These are phyloP conservation scores for Aurinia saxatilis DNA, from an alignment of 345 rosid species.

Conservation along the genomic window DNA sequence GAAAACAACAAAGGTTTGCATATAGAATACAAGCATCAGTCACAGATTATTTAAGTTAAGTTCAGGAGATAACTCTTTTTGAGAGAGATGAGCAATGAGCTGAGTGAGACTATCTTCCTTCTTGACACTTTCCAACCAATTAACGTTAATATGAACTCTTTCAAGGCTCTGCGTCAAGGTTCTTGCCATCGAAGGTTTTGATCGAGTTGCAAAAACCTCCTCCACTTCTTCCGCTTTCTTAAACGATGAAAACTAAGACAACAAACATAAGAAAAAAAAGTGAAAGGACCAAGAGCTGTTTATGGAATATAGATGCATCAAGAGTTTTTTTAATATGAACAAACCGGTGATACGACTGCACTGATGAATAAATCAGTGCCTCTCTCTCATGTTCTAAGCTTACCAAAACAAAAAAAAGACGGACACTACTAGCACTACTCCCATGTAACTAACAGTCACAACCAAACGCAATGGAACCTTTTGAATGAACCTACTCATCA, in stretches of 20 bases:
- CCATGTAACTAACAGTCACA: not conserved
- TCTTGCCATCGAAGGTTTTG: constrained; percentile 55
- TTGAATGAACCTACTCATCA: not conserved
- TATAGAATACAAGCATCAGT: too few relatives aligned
- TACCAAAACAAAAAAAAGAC: not conserved
- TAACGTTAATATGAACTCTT: constrained; percentile 59
- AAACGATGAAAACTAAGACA: constrained; percentile 66
- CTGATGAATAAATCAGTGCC: not conserved
- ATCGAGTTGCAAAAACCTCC: constrained; percentile 66
- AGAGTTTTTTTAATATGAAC: too few relatives aligned
- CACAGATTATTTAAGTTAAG: not conserved
- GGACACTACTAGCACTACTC: not conserved
- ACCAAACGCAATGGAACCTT: not conserved
- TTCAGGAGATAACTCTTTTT: not conserved
- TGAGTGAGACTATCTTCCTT: constrained; percentile 44
- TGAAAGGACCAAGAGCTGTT: too few relatives aligned
- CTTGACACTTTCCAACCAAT: constrained; percentile 67
- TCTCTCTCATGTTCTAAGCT: not conserved
- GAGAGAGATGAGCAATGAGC: constrained; percentile 40
- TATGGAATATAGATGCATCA: too few relatives aligned
- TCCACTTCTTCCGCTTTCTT: constrained; percentile 75
- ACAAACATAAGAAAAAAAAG: not conserved
- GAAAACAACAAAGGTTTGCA: not conserved
- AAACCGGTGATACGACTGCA: too few relatives aligned
- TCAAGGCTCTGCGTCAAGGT: constrained; percentile 95